Evolutionary conservation across 2,329 filamentous ascomycete species (phyloP).

Genomic region (Leptodontidium sp.): DNA sequence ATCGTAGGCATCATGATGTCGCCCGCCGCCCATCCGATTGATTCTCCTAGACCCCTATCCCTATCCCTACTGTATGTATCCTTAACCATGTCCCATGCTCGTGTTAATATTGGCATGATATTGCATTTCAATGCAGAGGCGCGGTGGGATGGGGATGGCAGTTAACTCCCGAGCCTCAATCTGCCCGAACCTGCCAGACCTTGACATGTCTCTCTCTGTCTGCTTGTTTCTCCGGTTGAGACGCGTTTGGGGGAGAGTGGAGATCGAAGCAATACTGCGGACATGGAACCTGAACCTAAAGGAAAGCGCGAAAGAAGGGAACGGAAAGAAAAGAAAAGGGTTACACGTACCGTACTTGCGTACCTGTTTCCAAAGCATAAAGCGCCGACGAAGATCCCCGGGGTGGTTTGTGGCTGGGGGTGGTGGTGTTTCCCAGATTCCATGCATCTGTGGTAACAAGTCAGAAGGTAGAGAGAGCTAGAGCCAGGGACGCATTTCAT

Average conservation of each 20-base stretch:
- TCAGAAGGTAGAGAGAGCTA: slow-evolving; percentile 9
- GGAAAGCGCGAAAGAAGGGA: neutral
- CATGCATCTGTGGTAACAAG: slow-evolving; percentile 20
- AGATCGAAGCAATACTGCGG: neutral
- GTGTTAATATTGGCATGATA: slow-evolving; percentile 29
- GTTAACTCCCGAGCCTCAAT: neutral
- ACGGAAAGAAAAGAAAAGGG: neutral
- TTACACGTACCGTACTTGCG: neutral
- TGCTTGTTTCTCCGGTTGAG: slow-evolving; percentile 1
- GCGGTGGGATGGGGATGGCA: neutral
- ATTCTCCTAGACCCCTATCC: slow-evolving; percentile 18
- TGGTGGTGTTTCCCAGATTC: neutral
- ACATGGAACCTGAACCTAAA: too few relatives aligned
- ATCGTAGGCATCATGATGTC: slow-evolving; percentile 30
- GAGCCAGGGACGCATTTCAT: slow-evolving; percentile 12
- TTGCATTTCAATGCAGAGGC: slow-evolving; percentile 27
- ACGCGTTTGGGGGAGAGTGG: neutral
- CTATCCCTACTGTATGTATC: neutral
- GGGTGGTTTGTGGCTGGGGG: neutral
- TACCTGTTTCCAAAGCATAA: slow-evolving; percentile 21
- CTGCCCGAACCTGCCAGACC: slow-evolving; percentile 3
- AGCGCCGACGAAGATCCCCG: slow-evolving; percentile 10
- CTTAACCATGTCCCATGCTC: slow-evolving; percentile 22
- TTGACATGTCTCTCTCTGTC: neutral
- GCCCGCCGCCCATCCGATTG: slow-evolving; percentile 17